Evolutionary conservation across 176 grass and related monocot species (phyloP), one percentile per base, ranked within the genome.

Genomic region (Aegilops umbellulata): DNA sequence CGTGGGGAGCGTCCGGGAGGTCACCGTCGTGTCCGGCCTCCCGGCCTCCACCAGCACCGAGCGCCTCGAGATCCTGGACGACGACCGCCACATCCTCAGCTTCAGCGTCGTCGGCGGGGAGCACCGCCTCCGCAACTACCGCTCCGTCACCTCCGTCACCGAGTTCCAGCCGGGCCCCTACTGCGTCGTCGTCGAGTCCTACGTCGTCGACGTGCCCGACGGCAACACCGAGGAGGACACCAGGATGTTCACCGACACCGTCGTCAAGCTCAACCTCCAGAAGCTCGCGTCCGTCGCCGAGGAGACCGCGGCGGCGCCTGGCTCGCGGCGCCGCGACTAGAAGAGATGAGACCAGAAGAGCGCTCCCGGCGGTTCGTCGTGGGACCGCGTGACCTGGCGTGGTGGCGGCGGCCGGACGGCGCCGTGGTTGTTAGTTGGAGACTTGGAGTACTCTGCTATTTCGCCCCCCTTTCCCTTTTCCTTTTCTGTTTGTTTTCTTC

Each of bases 241-340:
- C n/a, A 71, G 90, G 41, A 91, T 97, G 90, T 92, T 92, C 82
- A 86, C 90, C 1, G 92, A 94, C 79, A 89, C 88, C 55, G 95
- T 91, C 70, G 95, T 92, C 62, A 91, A 88, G 86, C 90, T 97
- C 75, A 92, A 97, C 83, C 85, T 97, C 30, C 95, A 95, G 81
- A 90, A 92, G 71, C 89, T 94, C 60, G 73, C 89, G 3, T 36
- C 90, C 55, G 76, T 92, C 38, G 89, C 93, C 47, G 87, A 85
- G 36, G 51, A 81, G 3, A 62, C 88, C 22, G 78, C 35, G 0
- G 34, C 82, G 0, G 81, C 64, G 51, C 3, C 76, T 24, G 63
- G 34, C 26, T 58, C 80, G 46, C 46, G 80, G 46, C 22, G 41
- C 19, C 42, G 41, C 3, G 42, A 12, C 80, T 51, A 82, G 26